Conservation (phyloP, 352 stramenopile genomes). For the Plasmopara muralis region DNA sequence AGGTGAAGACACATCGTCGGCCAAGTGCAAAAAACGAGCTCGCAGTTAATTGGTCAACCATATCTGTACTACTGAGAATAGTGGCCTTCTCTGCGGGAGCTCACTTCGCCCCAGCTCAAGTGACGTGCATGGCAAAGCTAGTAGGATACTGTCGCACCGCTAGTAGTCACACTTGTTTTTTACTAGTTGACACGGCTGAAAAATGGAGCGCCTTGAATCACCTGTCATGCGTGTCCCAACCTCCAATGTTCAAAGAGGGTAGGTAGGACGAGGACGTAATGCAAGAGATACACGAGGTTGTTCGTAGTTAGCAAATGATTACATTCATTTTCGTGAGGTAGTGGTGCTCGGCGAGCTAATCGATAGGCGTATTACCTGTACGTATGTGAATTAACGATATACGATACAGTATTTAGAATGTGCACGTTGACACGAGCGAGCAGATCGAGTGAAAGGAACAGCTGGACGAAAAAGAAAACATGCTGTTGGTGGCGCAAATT, state of each 20-base stretch:
- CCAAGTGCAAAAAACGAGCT: background rate
- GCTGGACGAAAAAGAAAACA: constrained; percentile 21
- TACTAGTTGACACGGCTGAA: too few relatives aligned
- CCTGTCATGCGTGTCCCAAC: constrained; percentile 23
- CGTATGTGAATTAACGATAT: constrained; percentile 9
- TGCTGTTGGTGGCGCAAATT: constrained; percentile 24
- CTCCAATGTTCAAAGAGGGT: too few relatives aligned
- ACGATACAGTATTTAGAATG: constrained; percentile 15
- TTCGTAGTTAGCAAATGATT: too few relatives aligned
- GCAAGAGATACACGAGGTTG: background rate
- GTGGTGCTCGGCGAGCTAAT: constrained; percentile 14
- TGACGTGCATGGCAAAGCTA: background rate
- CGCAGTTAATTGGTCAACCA: too few relatives aligned
- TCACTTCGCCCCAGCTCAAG: background rate
- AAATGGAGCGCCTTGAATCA: background rate
- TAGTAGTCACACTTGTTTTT: background rate
- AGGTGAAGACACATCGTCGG: background rate
- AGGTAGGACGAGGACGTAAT: background rate
- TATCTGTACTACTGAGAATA: too few relatives aligned
- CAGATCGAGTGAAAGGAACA: constrained; percentile 23
- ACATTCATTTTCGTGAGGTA: background rate
- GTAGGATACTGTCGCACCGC: background rate
- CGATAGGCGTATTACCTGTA: constrained; percentile 19
- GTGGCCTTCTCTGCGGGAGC: too few relatives aligned
- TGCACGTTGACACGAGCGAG: constrained; percentile 4